Base-by-base conservation (phyloP, 768 basidiomycete species). In the Flagelloscypha sp. region DNA sequence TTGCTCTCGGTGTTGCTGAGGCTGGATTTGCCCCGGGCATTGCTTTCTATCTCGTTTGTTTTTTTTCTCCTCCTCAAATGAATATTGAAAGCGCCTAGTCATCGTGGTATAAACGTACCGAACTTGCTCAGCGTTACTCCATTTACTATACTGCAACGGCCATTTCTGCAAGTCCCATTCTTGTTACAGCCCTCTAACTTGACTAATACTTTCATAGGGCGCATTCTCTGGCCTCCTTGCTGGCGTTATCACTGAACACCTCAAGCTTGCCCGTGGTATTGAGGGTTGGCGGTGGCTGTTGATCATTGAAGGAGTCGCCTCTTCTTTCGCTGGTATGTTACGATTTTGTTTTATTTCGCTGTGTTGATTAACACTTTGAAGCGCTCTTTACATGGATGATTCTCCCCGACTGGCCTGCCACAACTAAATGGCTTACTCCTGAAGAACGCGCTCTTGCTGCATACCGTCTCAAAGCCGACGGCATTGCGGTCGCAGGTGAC, bases 21-120 rank as follows among this genome's bases (percentile, higher is more conserved):
- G 61, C 62, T 6, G 62, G 65, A 12, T 54, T 63, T 40, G 50
- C 60, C 35, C 63, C 62, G 7, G 63, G 60, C 20, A 52, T 63
- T 25, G 47, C 38, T 7, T 43, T 57, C 13, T 65, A 56, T 27
- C 25, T 42, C n/a, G n/a, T n/a, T n/a, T n/a, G n/a, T n/a, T n/a
- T 42, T 34, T 21, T 8, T 16, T 38, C 19, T 37, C 32, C 13
- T 5, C 13, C 11, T 33, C 29, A 10, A 13, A 22, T 34, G 16
- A 10, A 10, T 31, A 9, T 12, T 16, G 9, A 10, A 9, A 9
- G 18, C n/a, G n/a, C n/a, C n/a, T n/a, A n/a, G 10, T 38, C 37
- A 15, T 42, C 41, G 2, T 42, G 41, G 41, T 42, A 42, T 22
- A 42, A 42, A 27, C 25, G 35, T 20, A 36, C 37, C 22, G 41